Conservation (phyloP, 169 alveolate genomes). For the Plasmodium falciparum region DNA sequence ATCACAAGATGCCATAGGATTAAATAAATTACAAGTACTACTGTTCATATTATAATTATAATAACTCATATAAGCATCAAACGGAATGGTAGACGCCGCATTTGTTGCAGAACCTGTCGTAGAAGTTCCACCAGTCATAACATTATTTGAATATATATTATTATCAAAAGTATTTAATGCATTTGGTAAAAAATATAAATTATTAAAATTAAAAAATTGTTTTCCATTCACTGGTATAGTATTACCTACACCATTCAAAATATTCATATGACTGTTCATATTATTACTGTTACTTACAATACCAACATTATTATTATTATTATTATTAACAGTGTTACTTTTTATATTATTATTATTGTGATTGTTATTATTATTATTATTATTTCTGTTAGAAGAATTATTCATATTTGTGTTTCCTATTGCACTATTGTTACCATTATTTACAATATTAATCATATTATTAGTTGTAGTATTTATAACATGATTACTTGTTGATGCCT, state of each 20-base stretch:
- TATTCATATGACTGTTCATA: constrained; percentile 6
- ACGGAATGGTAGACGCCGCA: neutral
- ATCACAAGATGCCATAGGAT: constrained; percentile 32
- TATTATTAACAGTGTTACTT: neutral
- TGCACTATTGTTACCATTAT: neutral
- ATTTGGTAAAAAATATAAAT: constrained; percentile 56
- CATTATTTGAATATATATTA: constrained; percentile 24
- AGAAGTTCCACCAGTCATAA: constrained; percentile 2
- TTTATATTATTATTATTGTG: neutral
- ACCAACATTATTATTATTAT: neutral
- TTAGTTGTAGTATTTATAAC: constrained; percentile 1
- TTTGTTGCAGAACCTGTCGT: too few species aligned
- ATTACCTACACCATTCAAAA: neutral
- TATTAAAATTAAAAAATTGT: constrained; percentile 31
- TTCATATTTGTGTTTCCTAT: neutral
- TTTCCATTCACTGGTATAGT: constrained; percentile 14
- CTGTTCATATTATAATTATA: constrained; percentile 22
- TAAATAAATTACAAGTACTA: constrained; percentile 23
- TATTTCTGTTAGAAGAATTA: neutral
- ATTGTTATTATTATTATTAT: neutral
- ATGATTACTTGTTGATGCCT: constrained; percentile 4
- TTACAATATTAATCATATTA: neutral
- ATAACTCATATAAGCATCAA: constrained; percentile 33
- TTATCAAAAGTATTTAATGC: constrained; percentile 52
- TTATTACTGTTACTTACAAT: neutral